Conservation (phyloP, 495 filamentous ascomycete species). For the Tuber aestivum region DNA sequence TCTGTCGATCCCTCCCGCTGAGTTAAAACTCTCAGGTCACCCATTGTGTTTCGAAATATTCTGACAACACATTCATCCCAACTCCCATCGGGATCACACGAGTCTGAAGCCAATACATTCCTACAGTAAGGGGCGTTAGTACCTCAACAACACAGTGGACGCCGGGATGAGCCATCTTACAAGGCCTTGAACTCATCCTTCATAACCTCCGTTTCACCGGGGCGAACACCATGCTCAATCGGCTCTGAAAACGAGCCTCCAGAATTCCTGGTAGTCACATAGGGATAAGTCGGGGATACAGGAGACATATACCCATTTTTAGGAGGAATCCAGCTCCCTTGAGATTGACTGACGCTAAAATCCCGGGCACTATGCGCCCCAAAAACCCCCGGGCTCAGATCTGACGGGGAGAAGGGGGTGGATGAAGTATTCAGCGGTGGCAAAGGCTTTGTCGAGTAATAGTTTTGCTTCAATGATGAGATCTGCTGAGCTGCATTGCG, state of each 20-base stretch:
- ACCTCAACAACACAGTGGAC: not conserved
- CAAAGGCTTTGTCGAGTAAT: not conserved
- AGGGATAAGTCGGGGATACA: not conserved
- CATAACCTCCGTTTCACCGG: constrained; percentile 37
- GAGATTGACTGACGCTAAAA: not conserved
- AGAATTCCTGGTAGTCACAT: not conserved
- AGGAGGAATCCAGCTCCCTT: not conserved
- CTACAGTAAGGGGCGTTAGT: constrained; percentile 5
- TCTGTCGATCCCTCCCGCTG: constrained; percentile 21
- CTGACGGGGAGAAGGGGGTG: not conserved
- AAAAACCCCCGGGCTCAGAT: not conserved
- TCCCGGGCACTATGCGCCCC: not conserved
- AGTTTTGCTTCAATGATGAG: not conserved
- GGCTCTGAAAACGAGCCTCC: constrained; percentile 4
- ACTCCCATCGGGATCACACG: constrained; percentile 6
- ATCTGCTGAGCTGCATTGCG: not conserved
- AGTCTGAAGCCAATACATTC: constrained; percentile 26
- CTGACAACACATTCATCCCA: constrained; percentile 37
- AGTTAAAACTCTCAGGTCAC: constrained; percentile 32
- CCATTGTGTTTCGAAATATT: constrained; percentile 24
- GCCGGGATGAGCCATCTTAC: constrained; percentile 8
- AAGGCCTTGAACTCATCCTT: constrained; percentile 23
- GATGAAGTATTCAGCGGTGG: not conserved
- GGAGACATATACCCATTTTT: not conserved
- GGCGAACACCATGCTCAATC: constrained; percentile 23